These are phyloP conservation scores for Penicillium sp. DNA, from an alignment of 2,329 filamentous ascomycete species.

Conservation along the genomic window DNA sequence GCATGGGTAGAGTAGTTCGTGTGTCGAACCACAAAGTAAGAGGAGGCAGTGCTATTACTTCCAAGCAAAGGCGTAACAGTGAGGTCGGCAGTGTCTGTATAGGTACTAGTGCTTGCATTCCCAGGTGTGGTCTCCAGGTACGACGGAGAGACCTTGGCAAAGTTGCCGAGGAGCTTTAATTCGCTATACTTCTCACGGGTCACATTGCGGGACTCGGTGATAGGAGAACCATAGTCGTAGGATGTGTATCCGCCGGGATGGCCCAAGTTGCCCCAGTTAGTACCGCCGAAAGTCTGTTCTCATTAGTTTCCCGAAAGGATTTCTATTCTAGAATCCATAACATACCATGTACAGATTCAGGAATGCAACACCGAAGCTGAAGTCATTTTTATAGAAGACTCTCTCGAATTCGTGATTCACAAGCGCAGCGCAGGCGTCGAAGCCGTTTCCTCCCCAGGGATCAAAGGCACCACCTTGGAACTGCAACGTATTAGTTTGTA, in stretches of 20 bases:
- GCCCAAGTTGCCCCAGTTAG: constrained; percentile 82
- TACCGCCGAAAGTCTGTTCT: constrained; percentile 70
- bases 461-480: constrained; percentile 76
- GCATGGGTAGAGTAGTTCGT: constrained; percentile 64
- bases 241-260: constrained; percentile 68
- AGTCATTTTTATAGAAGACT: constrained; percentile 79
- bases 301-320: constrained; percentile 4
- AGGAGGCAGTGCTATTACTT: constrained; percentile 50
- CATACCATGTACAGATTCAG: constrained; percentile 76
- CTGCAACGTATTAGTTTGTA: constrained; percentile 37
- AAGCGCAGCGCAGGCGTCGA: constrained; percentile 67
- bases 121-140: constrained; percentile 67
- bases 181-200: constrained; percentile 78
- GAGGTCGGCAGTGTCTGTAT: constrained; percentile 58
- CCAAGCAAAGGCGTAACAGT: constrained; percentile 66
- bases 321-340: neutral
- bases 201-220: constrained; percentile 71
- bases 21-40: constrained; percentile 69
- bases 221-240: constrained; percentile 66
- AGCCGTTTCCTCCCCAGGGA: constrained; percentile 74
- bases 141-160: constrained; percentile 71
- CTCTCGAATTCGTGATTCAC: constrained; percentile 75
- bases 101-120: constrained; percentile 43
- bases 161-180: constrained; percentile 75
- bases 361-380: constrained; percentile 68